Percentiles rank a stretch among this genome's conserved stretches.
Evolutionary conservation across 495 filamentous ascomycete species (phyloP).

Genomic region (Xanthoparmelia taractica): DNA sequence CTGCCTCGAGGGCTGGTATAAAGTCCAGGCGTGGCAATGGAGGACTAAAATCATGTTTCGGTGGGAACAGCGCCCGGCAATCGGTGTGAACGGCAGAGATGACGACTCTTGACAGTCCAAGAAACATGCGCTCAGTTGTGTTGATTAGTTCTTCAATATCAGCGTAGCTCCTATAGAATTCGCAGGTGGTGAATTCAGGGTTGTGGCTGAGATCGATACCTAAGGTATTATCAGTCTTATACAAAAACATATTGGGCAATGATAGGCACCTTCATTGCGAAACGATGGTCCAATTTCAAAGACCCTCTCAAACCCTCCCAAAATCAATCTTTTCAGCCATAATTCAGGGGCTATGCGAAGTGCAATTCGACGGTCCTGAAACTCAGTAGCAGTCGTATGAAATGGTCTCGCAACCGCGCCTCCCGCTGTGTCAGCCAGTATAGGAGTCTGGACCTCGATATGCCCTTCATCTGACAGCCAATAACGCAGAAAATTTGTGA

Average conservation of each 20-base stretch:
- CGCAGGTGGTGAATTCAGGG: constrained; percentile 93
- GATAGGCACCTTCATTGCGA: constrained; percentile 73
- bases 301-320: constrained; percentile 81
- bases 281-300: constrained; percentile 94
- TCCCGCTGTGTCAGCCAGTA: constrained; percentile 65
- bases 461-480: constrained; percentile 66
- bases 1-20: constrained; percentile 65
- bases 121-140: constrained; percentile 62
- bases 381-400: constrained; percentile 62
- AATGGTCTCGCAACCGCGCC: constrained; percentile 86
- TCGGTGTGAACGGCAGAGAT: constrained; percentile 40
- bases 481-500: constrained; percentile 65
- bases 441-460: constrained; percentile 82
- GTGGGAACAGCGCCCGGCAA: constrained; percentile 42
- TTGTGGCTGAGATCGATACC: constrained; percentile 86
- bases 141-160: constrained; percentile 67
- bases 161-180: constrained; percentile 87
- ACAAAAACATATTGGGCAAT: not conserved
- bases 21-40: constrained; percentile 69
- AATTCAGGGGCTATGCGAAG: constrained; percentile 88
- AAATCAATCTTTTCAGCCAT: constrained; percentile 85
- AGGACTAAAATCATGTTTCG: constrained; percentile 50
- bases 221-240: constrained; percentile 25
- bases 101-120: constrained; percentile 48
- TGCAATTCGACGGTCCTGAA: constrained; percentile 58